Evolutionary conservation across 257 asterid genomes (phyloP), one percentile per base, ranked within the genome.

Genomic region (Ajuga chamaepitys): DNA sequence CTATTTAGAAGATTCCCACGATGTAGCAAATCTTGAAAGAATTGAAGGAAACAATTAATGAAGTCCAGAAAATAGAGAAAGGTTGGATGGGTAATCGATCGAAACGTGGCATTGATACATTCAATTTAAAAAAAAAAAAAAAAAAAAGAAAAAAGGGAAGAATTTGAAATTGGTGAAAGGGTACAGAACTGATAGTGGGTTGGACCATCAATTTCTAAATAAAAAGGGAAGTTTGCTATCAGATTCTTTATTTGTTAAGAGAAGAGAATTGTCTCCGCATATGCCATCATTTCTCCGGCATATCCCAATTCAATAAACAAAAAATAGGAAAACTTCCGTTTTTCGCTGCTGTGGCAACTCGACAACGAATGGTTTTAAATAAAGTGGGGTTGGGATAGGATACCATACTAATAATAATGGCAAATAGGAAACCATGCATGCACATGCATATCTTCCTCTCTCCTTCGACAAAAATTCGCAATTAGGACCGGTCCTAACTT

Each of bases 251-350:
- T 47, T 54, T 51, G 4, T 12, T 0, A 32, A 20, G 26, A 21
- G 25, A 68, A 59, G 21, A 57, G 76, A 53, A 70, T 71, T 79
- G 55, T 75, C 62, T 62, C 68, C 70, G 83, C 69, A 79, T 79
- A 72, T 79, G 83, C 83, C 74, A 37, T 45, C 44, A 44, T 57
- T 67, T 56, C 58, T 32, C 55, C 62, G 64, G 80, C 69, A 78
- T 78, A 78, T 74, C 75, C 80, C 17, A 70, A 32, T 47, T 55
- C 37, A 50, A 67, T 25, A 42, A 18, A 66, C 10, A 1, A 34
- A 2, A 25, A 21, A 14, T 3, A 9, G 45, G 0, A 13, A 3
- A 20, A 13, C 7, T 7, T 17, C 24, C 35, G 1, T 7, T 55
- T 11, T 26, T 51, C 41, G 37, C 46, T 25, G 34, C 59, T 41